Conservation (phyloP, 495 filamentous ascomycete species). For the Coniosporium apollinis region DNA sequence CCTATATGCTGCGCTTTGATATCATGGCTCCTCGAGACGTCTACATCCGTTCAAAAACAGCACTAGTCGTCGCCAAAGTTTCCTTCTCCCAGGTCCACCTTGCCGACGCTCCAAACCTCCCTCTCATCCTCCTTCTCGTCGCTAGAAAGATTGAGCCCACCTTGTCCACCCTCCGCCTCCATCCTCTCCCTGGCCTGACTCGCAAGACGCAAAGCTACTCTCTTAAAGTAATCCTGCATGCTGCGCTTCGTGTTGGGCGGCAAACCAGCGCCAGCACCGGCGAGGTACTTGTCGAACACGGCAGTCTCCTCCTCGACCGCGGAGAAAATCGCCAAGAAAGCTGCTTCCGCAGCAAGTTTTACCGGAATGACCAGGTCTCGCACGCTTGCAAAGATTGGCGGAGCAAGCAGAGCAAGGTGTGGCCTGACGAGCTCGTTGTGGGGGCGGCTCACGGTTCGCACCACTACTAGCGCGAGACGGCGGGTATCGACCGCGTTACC, state of each 20-base stretch:
- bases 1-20: no score
- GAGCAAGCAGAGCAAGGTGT: conserved; percentile 60
- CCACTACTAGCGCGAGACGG: conserved; percentile 72
- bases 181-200: conserved; percentile 70
- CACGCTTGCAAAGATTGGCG: conserved; percentile 76
- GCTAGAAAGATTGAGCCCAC: conserved; percentile 65
- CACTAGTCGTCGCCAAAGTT: conserved; percentile 29
- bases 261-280: conserved; percentile 40
- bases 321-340: conserved; percentile 83
- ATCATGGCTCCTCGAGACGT: no score
- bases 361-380: conserved; percentile 90
- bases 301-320: conserved; percentile 73
- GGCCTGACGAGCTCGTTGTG: conserved; percentile 61
- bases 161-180: conserved; percentile 78
- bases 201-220: conserved; percentile 66
- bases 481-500: conserved; percentile 67
- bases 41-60: not conserved
- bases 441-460: conserved; percentile 65
- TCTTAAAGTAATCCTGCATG: conserved; percentile 96
- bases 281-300: conserved; percentile 85
- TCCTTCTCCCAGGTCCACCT: conserved; percentile 62
- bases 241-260: conserved; percentile 59
- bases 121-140: conserved; percentile 88
- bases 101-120: conserved; percentile 91
- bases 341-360: conserved; percentile 87